Evolutionary conservation across 208 protist species (phyloP).

Genomic region (Acanthamoeba culbertsoni): DNA sequence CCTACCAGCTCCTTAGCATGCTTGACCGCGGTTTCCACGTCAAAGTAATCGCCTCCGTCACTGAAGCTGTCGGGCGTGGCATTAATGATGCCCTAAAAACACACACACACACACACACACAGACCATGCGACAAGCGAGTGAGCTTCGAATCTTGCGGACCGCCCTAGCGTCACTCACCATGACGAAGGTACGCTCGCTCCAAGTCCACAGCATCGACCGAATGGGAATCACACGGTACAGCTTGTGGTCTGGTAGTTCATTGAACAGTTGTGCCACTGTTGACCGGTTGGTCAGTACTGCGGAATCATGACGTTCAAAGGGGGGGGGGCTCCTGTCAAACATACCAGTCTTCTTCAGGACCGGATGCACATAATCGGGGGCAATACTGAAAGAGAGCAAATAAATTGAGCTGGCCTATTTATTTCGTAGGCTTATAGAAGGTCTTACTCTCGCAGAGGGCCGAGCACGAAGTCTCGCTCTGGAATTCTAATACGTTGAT

Average conservation of each 20-base stretch:
- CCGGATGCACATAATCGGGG: slow-evolving; percentile 63
- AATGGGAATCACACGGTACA: slow-evolving; percentile 10
- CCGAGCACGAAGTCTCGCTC: slow-evolving; percentile 71
- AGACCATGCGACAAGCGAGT: neutral
- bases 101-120: neutral
- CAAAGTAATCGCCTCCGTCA: slow-evolving; percentile 69
- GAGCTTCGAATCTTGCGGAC: neutral
- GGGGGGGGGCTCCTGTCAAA: neutral
- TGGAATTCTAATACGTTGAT: neutral
- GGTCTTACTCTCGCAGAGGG: slow-evolving; percentile 62
- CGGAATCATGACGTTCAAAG: neutral
- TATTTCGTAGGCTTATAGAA: too few relatives aligned
- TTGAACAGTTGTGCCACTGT: slow-evolving; percentile 38
- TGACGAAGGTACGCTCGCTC: slow-evolving; percentile 24
- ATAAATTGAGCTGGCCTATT: neutral
- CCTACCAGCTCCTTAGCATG: slow-evolving; percentile 15
- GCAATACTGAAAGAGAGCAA: slow-evolving; percentile 62
- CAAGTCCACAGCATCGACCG: slow-evolving; percentile 8
- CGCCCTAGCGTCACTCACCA: neutral
- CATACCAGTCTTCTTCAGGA: slow-evolving; percentile 36
- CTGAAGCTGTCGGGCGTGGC: slow-evolving; percentile 76
- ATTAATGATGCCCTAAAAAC: slow-evolving; percentile 76
- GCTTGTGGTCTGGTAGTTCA: slow-evolving; percentile 25
- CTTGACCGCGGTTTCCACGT: neutral
- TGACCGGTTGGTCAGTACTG: neutral